phyloP scores from a whole-genome alignment of 768 basidiomycete species.

The Brasilioporus rufonigricans region DNA sequence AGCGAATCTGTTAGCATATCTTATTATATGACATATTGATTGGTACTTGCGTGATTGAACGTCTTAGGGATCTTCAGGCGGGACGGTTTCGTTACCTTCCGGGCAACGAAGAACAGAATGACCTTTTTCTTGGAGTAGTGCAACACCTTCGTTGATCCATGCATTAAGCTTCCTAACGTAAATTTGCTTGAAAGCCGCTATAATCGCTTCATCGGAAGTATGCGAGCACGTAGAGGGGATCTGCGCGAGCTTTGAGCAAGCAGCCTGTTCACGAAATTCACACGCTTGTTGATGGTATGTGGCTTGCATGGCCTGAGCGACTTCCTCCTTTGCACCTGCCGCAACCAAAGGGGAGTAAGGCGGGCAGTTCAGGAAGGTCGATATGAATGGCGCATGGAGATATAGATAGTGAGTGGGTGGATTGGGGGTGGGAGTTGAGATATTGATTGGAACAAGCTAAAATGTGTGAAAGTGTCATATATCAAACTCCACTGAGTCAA shows the following conservation, averaged over 20 bases:
- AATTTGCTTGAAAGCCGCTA: conserved; percentile 2
- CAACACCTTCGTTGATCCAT: background rate
- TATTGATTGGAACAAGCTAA: too few relatives aligned
- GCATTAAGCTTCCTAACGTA: background rate
- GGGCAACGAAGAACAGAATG: background rate
- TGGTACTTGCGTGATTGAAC: background rate
- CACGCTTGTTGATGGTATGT: background rate
- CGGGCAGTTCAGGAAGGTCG: conserved; percentile 5
- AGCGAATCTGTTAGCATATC: background rate
- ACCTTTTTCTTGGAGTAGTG: background rate
- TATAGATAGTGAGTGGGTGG: too few relatives aligned
- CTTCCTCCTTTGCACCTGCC: background rate
- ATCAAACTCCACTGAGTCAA: too few relatives aligned
- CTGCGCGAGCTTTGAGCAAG: conserved; percentile 2
- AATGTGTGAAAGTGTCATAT: too few relatives aligned
- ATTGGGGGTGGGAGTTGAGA: too few relatives aligned
- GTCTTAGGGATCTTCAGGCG: background rate
- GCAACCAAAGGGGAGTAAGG: conserved; percentile 3
- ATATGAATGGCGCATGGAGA: background rate
- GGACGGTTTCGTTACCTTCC: background rate
- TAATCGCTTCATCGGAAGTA: background rate
- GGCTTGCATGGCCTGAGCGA: background rate
- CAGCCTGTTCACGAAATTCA: conserved; percentile 2
- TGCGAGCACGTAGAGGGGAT: background rate
- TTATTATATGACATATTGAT: background rate